phyloP scores from a whole-genome alignment of 306 rosid genomes.

The Hylodesmum podocarpum region DNA sequence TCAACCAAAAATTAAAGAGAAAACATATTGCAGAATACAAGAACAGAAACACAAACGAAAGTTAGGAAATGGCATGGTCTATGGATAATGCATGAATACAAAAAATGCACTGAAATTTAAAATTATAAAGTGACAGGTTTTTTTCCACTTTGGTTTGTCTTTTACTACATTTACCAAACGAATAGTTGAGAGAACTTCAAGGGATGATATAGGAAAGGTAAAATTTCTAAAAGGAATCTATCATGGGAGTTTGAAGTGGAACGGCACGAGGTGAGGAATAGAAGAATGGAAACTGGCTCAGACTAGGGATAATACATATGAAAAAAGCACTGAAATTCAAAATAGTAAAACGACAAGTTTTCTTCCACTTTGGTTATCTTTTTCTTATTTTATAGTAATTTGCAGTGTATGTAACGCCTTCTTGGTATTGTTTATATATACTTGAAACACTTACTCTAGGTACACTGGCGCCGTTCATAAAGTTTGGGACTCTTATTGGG shows the following conservation, averaged over 20 bases:
- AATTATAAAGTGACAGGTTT: neutral
- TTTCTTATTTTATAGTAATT: neutral
- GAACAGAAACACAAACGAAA: neutral
- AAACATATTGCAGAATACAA: neutral
- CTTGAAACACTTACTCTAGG: slow-evolving; percentile 14
- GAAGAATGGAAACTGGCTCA: slow-evolving; percentile 50
- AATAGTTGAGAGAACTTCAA: neutral
- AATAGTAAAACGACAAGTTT: neutral
- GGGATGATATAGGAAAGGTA: neutral
- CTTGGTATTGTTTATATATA: neutral
- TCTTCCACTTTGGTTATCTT: slow-evolving; percentile 2
- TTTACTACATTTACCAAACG: neutral
- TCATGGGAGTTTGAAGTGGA: slow-evolving; percentile 56
- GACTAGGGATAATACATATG: neutral
- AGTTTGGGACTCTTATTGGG: slow-evolving; percentile 35
- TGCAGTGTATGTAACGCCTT: neutral
- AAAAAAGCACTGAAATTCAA: slow-evolving; percentile 7
- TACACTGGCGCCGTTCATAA: slow-evolving; percentile 29
- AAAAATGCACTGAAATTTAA: neutral
- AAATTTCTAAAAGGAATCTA: slow-evolving; percentile 26
- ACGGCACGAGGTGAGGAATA: slow-evolving; percentile 32
- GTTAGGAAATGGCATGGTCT: too few species aligned
- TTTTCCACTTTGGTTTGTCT: neutral
- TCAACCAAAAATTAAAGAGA: neutral
- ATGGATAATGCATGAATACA: neutral